Evolutionary conservation across 345 rosid species (phyloP), one percentile per base, ranked within the genome.

Genomic region (Punica granatum): DNA sequence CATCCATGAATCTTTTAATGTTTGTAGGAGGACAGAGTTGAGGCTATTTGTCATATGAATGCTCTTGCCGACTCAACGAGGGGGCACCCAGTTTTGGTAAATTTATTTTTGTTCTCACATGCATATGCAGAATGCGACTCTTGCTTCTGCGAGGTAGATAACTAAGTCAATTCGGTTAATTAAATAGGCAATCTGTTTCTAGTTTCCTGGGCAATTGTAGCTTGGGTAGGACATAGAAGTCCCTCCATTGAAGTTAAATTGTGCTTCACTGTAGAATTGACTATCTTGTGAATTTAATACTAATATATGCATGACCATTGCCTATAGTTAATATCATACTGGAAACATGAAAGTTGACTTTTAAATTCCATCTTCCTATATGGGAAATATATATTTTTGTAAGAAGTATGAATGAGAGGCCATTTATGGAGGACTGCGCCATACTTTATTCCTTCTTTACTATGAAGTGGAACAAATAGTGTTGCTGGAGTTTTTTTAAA

Each of bases 1-100:
- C 46, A 32, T 51, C 32, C 51, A 13, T 56, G 34, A 26, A 7
- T 51, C 30, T 68, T 71, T 64, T 59, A n/a, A 39, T 67, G 66
- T 71, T 69, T 83, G 69, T 78, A 91, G 95, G 84, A 85, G 69
- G 97, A 90, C 67, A 86, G 87, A 82, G 81, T 65, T 39, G 83
- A 78, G 77, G 87, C 82, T 34, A 82, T 90, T 75, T 69, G 84
- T 61, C 80, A 79, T 69, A 73, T 85, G 78, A 76, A 74, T 77
- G 71, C 79, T 61, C 70, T 85, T 65, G 82, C 73, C 67, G 85
- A 78, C 69, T 79, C 88, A 74, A 75, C 74, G 64, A 88, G 75
- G 78, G 86, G 84, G 36, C 82, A 78, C 76, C 78, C 86, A 44
- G 89, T 85, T 66, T 58, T 88, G 92, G 97, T 85, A 76, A 63